These are phyloP conservation scores for Arctostaphylos glauca DNA, from an alignment of 148 eudicot species.

Conservation along the genomic window DNA sequence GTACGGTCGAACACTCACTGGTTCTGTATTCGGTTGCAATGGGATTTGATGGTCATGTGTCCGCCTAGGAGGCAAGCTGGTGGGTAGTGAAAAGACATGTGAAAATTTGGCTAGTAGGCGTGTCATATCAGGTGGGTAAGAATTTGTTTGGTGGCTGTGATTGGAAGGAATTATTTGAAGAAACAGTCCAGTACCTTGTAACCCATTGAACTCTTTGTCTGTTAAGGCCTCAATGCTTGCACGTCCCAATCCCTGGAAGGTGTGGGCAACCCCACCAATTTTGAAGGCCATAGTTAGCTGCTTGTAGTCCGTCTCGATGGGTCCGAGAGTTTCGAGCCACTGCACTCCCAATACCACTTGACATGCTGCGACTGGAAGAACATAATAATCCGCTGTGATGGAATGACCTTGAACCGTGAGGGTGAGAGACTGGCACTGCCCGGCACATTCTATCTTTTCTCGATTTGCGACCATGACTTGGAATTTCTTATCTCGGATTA, in stretches of 20 bases:
- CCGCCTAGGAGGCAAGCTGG: neutral
- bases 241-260: neutral
- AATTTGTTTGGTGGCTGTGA: neutral
- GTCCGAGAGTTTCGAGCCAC: slow-evolving; percentile 13
- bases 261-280: neutral
- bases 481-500: neutral
- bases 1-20: neutral
- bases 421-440: neutral
- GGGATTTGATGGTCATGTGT: slow-evolving; percentile 4
- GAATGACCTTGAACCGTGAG: neutral
- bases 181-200: neutral
- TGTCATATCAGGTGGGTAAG: neutral
- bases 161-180: no score
- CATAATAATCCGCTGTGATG: neutral
- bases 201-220: no score
- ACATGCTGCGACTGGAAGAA: slow-evolving; percentile 12
- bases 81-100: neutral
- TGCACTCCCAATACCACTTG: slow-evolving; percentile 2
- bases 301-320: slow-evolving; percentile 15
- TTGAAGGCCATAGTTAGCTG: neutral
- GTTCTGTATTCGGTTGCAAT: neutral
- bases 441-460: neutral
- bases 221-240: neutral
- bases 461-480: slow-evolving; percentile 17
- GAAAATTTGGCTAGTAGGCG: slow-evolving; percentile 3